phyloP scores from a whole-genome alignment of 2,329 filamentous ascomycete species.

The Pseudocercospora fijiensis region DNA sequence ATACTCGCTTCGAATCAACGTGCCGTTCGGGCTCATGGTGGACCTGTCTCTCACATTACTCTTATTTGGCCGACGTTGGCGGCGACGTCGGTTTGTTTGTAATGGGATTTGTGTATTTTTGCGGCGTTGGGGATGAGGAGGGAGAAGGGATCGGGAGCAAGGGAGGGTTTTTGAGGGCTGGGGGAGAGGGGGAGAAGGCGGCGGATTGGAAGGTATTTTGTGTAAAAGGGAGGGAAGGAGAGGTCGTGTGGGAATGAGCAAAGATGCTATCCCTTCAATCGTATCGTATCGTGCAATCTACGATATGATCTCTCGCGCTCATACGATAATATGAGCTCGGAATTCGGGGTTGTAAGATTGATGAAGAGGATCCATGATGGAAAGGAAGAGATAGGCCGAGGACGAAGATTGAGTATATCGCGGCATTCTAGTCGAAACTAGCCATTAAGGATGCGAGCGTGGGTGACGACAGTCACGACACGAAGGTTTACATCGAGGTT shows the following conservation, averaged over 20 bases:
- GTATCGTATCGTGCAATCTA: too few species aligned
- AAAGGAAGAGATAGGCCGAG: too few species aligned
- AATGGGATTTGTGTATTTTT: neutral
- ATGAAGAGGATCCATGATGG: too few species aligned
- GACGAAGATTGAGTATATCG: too few species aligned
- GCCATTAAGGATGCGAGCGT: too few species aligned
- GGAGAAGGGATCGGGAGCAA: neutral
- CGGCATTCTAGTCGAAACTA: too few species aligned
- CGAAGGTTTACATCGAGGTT: too few species aligned
- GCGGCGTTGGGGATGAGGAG: neutral
- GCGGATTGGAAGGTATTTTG: neutral
- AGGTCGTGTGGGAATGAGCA: neutral
- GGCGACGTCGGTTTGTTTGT: neutral
- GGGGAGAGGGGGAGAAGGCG: neutral
- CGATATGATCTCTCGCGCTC: too few species aligned
- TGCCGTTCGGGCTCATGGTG: slow-evolving; percentile 51
- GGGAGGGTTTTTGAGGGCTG: neutral
- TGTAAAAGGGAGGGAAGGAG: neutral
- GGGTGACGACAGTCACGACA: too few species aligned
- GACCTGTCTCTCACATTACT: slow-evolving; percentile 51
- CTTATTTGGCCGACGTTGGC: neutral
- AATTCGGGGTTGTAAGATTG: too few species aligned
- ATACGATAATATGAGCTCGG: too few species aligned
- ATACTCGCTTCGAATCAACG: slow-evolving; percentile 51
- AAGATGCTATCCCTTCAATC: too few species aligned